Percentiles rank a stretch among this genome's conserved stretches.
These are phyloP conservation scores for Tieghemostelium lacteum DNA, from an alignment of 78 protist genomes.

Conservation along the genomic window DNA sequence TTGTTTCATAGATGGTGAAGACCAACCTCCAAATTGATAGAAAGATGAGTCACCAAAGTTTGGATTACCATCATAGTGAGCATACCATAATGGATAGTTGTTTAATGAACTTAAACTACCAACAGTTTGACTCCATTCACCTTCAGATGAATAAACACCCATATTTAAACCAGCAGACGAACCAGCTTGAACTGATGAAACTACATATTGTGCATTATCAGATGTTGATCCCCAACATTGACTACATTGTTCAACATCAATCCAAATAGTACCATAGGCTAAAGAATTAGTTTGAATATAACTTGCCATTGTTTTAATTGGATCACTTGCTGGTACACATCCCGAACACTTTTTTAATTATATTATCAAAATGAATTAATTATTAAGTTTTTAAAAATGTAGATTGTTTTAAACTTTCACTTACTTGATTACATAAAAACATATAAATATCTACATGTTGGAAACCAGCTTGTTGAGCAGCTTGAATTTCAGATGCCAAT, in stretches of 20 bases:
- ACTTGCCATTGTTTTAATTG: constrained; percentile 18
- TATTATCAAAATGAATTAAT: no score
- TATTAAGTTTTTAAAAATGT: no score
- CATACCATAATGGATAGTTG: constrained; percentile 37
- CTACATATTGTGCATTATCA: constrained; percentile 26
- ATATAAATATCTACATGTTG: constrained; percentile 40
- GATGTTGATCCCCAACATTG: constrained; percentile 47
- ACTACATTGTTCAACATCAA: constrained; percentile 63
- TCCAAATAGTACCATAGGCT: constrained; percentile 26
- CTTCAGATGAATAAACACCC: constrained; percentile 21
- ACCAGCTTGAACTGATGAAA: constrained; percentile 9
- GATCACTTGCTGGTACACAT: constrained; percentile 9
- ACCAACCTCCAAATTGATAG: constrained; percentile 66
- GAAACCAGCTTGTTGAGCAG: constrained; percentile 40
- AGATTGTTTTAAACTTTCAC: no score
- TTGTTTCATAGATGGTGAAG: constrained; percentile 36
- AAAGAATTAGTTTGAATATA: not conserved
- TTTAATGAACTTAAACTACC: constrained; percentile 20
- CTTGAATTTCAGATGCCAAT: constrained; percentile 2
- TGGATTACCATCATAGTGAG: constrained; percentile 60
- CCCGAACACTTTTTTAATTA: no score
- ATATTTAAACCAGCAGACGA: not conserved
- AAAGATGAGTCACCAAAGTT: not conserved
- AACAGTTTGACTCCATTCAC: constrained; percentile 41
- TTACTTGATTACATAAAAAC: constrained; percentile 37